These are phyloP conservation scores for Arachis stenosperma DNA, from an alignment of 306 rosid genomes.

Conservation along the genomic window DNA sequence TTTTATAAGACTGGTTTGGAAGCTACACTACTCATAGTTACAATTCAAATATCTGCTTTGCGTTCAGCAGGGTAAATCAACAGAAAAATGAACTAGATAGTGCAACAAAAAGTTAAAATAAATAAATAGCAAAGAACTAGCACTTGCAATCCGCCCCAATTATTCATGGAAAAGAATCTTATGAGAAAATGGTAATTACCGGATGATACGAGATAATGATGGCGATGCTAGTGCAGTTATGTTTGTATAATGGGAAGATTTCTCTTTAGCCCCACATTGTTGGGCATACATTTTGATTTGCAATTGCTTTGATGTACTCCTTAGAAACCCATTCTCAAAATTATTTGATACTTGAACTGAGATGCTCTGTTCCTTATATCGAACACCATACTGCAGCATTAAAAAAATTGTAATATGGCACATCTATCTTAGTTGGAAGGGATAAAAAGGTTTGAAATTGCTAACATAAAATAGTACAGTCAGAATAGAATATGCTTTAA, in stretches of 20 bases:
- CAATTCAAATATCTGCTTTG: neutral
- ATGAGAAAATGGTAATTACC: constrained; percentile 56
- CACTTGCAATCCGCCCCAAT: neutral
- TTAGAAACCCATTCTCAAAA: constrained; percentile 46
- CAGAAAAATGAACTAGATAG: neutral
- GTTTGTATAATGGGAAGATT: constrained; percentile 47
- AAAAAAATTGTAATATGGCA: constrained; percentile 20
- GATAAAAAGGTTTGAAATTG: constrained; percentile 18
- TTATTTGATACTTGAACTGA: constrained; percentile 55
- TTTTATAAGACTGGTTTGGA: neutral
- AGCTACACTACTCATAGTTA: neutral
- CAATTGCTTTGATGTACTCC: constrained; percentile 54
- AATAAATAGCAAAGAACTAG: neutral
- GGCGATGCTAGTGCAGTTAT: constrained; percentile 54
- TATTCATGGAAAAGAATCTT: constrained; percentile 11
- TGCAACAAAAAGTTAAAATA: neutral
- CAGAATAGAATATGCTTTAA: too few relatives aligned
- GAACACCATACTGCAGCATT: constrained; percentile 62
- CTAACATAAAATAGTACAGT: neutral
- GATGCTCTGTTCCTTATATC: constrained; percentile 57
- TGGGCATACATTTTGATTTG: constrained; percentile 66
- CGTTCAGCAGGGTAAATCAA: neutral
- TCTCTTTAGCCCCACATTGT: constrained; percentile 68
- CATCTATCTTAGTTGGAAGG: constrained; percentile 26
- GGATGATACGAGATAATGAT: constrained; percentile 51